Evolutionary conservation across 2,329 filamentous ascomycete genomes (phyloP), one percentile per base, ranked within the genome.

Genomic region (Myriosclerotinia duriaeana): DNA sequence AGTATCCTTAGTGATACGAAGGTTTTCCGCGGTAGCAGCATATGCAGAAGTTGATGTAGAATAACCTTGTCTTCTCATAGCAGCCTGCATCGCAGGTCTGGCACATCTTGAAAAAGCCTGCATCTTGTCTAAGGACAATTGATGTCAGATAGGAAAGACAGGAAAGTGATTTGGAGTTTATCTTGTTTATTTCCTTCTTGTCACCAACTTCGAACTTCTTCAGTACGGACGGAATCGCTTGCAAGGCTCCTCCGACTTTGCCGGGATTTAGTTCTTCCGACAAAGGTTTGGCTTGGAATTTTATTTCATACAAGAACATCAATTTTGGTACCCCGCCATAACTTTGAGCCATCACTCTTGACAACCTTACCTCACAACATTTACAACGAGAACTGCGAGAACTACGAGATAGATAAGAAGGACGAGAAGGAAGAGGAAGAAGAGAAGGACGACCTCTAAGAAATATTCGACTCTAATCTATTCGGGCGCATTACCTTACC

Each of bases 1-100:
- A 75, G 95, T 99, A 74, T 97, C 89, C 79, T 84, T 78, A 81
- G 93, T 97, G 84, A 98, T 93, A 81, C 92, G 90, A 77, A 98
- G 87, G 85, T 98, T 98, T 77, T 89, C 83, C 78, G 89, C 84
- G 68, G 91, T 94, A 76, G 86, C 79, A 73, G 88, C 80, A 79
- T 94, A 94, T 70, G 87, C 86, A 72, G 87, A 86, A 69, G 84
- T 84, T 72, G 84, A 81, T 63, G 89, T 89, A 78, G 89, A 89
- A 84, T 96, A 96, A 74, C 84, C 81, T 79, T 92, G 89, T 78
- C 87, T 86, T 77, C 89, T 85, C 80, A 87, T 83, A 84, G 86
- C 80, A 81, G 85, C 82, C 73, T 84, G 85, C 83, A 89, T 80
- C 81, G 84, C 88, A 82, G 85, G 88, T 83, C 84, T 85, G 48